phyloP scores from a whole-genome alignment of 208 protist species.

The Leptomonas pyrrhocoris region DNA sequence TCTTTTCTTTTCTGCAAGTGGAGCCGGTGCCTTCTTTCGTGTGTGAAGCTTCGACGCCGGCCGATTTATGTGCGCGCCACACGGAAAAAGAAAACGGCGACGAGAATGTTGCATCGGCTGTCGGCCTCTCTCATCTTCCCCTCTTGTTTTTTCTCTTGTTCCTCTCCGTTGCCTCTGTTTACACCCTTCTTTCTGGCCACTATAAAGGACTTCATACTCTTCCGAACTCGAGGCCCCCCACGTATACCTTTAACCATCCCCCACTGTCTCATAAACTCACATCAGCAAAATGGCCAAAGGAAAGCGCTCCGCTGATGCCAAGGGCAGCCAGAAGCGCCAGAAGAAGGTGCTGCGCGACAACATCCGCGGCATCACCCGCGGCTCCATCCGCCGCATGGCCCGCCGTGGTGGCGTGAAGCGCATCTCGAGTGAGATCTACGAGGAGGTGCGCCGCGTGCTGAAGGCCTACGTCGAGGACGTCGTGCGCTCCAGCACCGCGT shows the following conservation, averaged over 20 bases:
- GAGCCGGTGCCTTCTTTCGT: too few species aligned
- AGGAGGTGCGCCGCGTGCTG: constrained; percentile 77
- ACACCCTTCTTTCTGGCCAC: neutral
- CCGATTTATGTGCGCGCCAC: too few species aligned
- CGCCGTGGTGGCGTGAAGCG: constrained; percentile 93
- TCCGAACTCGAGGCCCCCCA: too few species aligned
- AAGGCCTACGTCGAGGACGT: constrained; percentile 86
- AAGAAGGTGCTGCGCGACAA: constrained; percentile 88
- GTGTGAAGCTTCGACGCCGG: too few species aligned
- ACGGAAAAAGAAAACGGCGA: too few species aligned
- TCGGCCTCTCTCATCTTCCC: neutral
- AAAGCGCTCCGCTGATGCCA: too few species aligned
- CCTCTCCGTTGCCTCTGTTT: neutral
- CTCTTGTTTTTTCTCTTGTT: constrained; percentile 4
- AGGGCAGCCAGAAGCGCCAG: too few species aligned
- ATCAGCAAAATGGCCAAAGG: constrained; percentile 66
- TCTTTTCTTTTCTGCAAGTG: too few species aligned
- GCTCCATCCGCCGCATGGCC: constrained; percentile 89
- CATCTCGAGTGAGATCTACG: constrained; percentile 78
- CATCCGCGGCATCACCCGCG: constrained; percentile 85
- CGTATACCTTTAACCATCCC: neutral
- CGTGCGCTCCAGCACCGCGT: constrained; percentile 80
- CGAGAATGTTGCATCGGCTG: too few species aligned
- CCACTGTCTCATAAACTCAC: neutral
- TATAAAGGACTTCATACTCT: too few species aligned